These are phyloP conservation scores for thale cress (Arabidopsis thaliana) DNA, from an alignment of 345 rosid genomes.

Conservation along the genomic window TAIR10.1 NC_003074.8:22921001-22921500, in stretches of 20 bases:
- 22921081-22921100: not conserved
- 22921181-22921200: not conserved
- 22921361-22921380: constrained; percentile 51
- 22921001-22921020: constrained; percentile 11
- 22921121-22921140: too few relatives aligned
- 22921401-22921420: constrained; percentile 87
- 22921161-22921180: not conserved
- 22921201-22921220: too few relatives aligned
- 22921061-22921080: too few relatives aligned
- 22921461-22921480: constrained; percentile 43
- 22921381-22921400: constrained; percentile 65
- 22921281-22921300: not conserved
- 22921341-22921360: constrained; percentile 20
- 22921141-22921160: too few relatives aligned
- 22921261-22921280: not conserved
- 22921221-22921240: too few relatives aligned
- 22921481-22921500: not conserved
- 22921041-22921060: not conserved
- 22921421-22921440: constrained; percentile 50
- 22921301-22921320: not conserved
- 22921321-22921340: not conserved
- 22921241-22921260: not conserved
- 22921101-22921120: not conserved
- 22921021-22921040: constrained; percentile 20
- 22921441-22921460: constrained; percentile 62